Evolutionary conservation across 805 yeast species (phyloP).

Genomic region (Teunomyces atbi): DNA sequence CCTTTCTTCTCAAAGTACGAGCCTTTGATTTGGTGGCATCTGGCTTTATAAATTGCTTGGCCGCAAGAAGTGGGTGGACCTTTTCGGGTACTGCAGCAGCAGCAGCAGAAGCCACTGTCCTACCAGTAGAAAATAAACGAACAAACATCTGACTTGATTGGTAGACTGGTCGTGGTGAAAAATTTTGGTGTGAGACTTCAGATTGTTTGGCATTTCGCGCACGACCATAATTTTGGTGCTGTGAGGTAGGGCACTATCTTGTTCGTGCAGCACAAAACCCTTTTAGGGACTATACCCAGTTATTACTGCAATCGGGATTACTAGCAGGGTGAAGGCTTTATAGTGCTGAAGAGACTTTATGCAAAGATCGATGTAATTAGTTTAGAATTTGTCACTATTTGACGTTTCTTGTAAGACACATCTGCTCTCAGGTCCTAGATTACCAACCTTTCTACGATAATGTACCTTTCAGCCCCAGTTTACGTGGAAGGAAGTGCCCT

Average conservation of each 20-base stretch:
- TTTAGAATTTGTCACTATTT: too few relatives aligned
- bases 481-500: too few relatives aligned
- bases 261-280: too few relatives aligned
- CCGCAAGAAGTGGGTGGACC: slow-evolving; percentile 29
- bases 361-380: too few relatives aligned
- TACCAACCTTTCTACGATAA: too few relatives aligned
- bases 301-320: too few relatives aligned
- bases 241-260: neutral
- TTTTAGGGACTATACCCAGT: too few relatives aligned
- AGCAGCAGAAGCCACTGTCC: slow-evolving; percentile 10
- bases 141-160: slow-evolving; percentile 4
- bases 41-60: slow-evolving; percentile 35
- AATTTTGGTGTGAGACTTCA: neutral
- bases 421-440: too few relatives aligned
- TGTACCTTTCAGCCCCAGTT: too few relatives aligned
- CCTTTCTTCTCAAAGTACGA: slow-evolving; percentile 36
- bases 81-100: slow-evolving; percentile 1
- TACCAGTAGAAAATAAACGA: slow-evolving; percentile 19
- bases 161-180: neutral
- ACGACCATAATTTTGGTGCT: slow-evolving; percentile 6
- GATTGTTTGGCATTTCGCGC: slow-evolving; percentile 2
- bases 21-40: slow-evolving; percentile 32
- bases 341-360: too few relatives aligned
- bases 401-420: too few relatives aligned
- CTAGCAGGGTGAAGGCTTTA: too few relatives aligned